Base-by-base conservation (phyloP, 306 rosid species). In the Cicer chorassanicum region DNA sequence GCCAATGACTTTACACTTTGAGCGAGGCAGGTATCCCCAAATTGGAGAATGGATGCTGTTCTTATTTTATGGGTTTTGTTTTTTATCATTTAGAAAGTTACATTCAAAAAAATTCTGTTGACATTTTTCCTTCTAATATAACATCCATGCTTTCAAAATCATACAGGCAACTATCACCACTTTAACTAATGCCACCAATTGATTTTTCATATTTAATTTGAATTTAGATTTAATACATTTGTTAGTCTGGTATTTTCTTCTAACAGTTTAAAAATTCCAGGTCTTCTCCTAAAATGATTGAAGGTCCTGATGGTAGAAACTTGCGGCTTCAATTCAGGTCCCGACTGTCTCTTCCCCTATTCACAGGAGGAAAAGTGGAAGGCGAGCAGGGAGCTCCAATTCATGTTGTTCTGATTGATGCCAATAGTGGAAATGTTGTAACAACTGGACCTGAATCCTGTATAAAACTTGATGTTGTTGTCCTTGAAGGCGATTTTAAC, bases 381-480 rank as follows among this genome's bases (percentile, higher is more conserved):
- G 99, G 99, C 61, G 99, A 92, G 93, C 99, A 88, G 86, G 99
- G 99, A 71, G 99, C 98, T 84, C 81, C 93, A 67, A 87, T 95
- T 80, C 99, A 95, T 78, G 86, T 90, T 38, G 97, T 95, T 73
- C 83, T 95, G 79, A 41, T 87, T 75, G 99, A 95, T 92, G 78
- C 80, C 21, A 86, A 79, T 78, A 80, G 82, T 70, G 85, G 88
- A 18, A 79, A 43, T 55, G 83, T 83, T 74, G 85, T 92, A 56
- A 84, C 93, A 38, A 85, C 89, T 73, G 98, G 98, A 49, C 90
- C 89, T 73, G 97, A 90, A 83, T 88, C 93, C 64, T 86, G 78
- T 70, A 62, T 83, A 45, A 95, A 95, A 78, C 93, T 95, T 46
- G 99, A 95, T 53, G 80, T 95, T 76, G 92, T 95, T 68, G 99